These are phyloP conservation scores for Salix arbutifolia DNA, from an alignment of 345 rosid species.

Conservation along the genomic window DNA sequence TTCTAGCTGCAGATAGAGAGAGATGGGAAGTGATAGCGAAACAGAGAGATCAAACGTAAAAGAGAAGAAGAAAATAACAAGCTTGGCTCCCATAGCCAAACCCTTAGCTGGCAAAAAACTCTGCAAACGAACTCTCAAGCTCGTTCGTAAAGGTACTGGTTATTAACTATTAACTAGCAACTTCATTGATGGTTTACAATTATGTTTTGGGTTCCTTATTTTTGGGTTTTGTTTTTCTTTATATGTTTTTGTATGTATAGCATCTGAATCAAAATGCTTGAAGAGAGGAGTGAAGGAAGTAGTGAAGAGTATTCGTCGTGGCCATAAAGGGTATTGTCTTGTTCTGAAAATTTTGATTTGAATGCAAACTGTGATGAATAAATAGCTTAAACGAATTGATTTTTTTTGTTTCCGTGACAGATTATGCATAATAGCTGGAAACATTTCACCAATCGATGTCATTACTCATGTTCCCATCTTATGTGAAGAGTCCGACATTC, in stretches of 20 bases:
- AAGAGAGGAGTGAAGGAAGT: constrained; percentile 99
- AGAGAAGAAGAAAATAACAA: constrained; percentile 51
- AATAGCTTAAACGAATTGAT: not conserved
- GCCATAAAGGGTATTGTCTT: constrained; percentile 69
- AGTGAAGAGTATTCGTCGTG: constrained; percentile 83
- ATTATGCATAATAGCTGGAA: constrained; percentile 89
- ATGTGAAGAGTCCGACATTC: constrained; percentile 80
- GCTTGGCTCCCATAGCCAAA: constrained; percentile 83
- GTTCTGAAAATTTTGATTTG: too few species aligned
- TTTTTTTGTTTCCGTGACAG: constrained; percentile 35
- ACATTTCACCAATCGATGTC: constrained; percentile 96
- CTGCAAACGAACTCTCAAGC: constrained; percentile 75
- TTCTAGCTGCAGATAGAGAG: not conserved
- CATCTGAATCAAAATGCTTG: constrained; percentile 85
- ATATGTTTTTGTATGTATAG: constrained; percentile 21
- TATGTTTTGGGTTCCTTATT: too few species aligned
- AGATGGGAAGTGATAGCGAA: constrained; percentile 82
- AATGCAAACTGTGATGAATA: not conserved
- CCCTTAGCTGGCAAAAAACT: constrained; percentile 95
- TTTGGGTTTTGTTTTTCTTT: not conserved
- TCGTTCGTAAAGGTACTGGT: constrained; percentile 67
- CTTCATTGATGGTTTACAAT: too few species aligned
- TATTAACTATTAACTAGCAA: too few species aligned
- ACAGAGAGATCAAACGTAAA: constrained; percentile 58
- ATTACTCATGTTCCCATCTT: constrained; percentile 90